Base-by-base conservation (phyloP, 2,329 filamentous ascomycete species). In the Trichoderma gracile region DNA sequence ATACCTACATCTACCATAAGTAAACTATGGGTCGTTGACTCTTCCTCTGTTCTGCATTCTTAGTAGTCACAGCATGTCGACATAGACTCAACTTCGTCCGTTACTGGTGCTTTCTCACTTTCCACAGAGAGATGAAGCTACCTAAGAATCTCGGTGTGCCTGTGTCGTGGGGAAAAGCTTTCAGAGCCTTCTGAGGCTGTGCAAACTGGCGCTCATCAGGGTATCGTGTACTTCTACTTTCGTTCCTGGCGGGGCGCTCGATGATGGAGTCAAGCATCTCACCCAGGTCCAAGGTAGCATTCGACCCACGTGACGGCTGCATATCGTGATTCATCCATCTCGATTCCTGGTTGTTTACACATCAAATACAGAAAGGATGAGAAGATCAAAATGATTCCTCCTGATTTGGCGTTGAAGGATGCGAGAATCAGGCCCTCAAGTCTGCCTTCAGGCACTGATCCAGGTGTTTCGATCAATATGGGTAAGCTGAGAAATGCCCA, bases 101-200 rank as follows among this genome's bases (percentile, higher is more conserved):
- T 23, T 47, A 21, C 33, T 27, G 14, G 19, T 9, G n/a, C 4
- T 23, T 23, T 40, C 49, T 21, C 14, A n/a, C n/a, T n/a, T 47
- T 47, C 19, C 15, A 14, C 45, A 14, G 12, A 49, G 10, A 59
- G 12, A n/a, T n/a, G 50, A 52, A 25, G 33, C n/a, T n/a, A n/a
- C n/a, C 46, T 45, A 27, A 49, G 42, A 33, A 40, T 52, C 23
- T 59, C 10, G 23, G 30, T 25, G 45, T 17, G 33, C 40, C 25
- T 59, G 56, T 42, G 40, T 42, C 56, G 56, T 59, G 45, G 56
- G 56, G 56, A 14, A 14, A 14, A 1, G 27, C 30, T 50, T 50
- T 30, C 10, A 4, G 12, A 59, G 55, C 56, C 56, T 50, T 59
- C 33, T 25, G 56, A 33, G 58, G 58, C 58, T 53, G 58, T 61